Evolutionary conservation across 495 filamentous ascomycete species (phyloP), one percentile per base, ranked within the genome.

Genomic region (Mytilinidion resinicola): DNA sequence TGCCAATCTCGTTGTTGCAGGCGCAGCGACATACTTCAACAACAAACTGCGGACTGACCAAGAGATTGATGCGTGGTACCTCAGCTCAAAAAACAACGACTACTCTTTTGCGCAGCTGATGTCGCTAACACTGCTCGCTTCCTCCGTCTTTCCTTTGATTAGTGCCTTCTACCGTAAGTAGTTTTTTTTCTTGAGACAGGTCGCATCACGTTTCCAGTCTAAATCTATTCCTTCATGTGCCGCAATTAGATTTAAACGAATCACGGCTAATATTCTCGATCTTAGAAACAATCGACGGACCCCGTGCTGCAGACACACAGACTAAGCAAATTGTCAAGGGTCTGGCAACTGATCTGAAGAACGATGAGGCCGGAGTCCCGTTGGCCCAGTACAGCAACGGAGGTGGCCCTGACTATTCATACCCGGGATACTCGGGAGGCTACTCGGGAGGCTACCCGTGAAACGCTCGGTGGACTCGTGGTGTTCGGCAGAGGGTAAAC

Each of bases 11-110:
- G 42, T 19, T 9, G 47, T 57, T n/a, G 7, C 56, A 17, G 17
- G 17, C 10, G 30, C 41, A 7, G 36, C 56, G n/a, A 50, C 47
- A 9, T 48, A 19, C 17, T 20, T 8, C 8, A 51, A 58, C 33
- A 25, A 34, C 25, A 43, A 20, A 10, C 21, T 58, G 8, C 46
- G 56, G 7, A 42, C 33, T n/a, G 35, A n/a, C 1, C 51, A 51
- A 47, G 56, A 58, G 47, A 37, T 58, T 20, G 46, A 58, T 21
- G 39, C 15, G 17, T 58, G 56, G 56, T 58, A 51, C 37, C 20
- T 42, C n/a, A 36, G 42, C 12, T 34, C 34, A 19, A 20, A 38
- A 14, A 25, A 52, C 17, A 46, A 43, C 17, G 21, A n/a, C n/a
- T 51, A 37, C 34, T 33, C 34, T 3, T 52, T 41, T 38, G 35